Conservation (phyloP, 2,329 filamentous ascomycete genomes). For the Aspergillus sp. region DNA sequence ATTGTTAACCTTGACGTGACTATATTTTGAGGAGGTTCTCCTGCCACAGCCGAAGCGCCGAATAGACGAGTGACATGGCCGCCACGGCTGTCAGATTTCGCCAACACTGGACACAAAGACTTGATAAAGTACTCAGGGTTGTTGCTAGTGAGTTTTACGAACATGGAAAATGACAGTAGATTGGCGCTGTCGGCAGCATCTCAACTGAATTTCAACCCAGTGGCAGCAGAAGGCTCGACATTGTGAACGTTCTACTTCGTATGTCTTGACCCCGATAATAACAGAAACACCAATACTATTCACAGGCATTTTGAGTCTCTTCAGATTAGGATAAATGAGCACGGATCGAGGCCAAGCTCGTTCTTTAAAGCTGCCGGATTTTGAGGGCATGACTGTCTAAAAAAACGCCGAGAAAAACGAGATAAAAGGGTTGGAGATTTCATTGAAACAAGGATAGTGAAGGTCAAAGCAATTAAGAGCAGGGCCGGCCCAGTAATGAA, state of each 20-base stretch:
- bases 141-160: neutral
- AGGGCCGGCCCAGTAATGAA: neutral
- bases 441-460: neutral
- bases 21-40: neutral
- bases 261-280: too few relatives aligned
- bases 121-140: neutral
- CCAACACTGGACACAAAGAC: neutral
- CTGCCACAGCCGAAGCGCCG: slow-evolving; percentile 6
- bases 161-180: neutral
- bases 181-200: neutral
- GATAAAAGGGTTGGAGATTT: neutral
- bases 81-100: neutral
- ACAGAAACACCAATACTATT: neutral
- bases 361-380: neutral
- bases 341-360: neutral
- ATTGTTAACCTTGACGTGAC: neutral
- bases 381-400: neutral
- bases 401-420: neutral
- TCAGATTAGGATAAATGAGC: neutral
- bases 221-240: neutral
- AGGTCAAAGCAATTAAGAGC: neutral
- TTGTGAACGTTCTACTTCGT: neutral
- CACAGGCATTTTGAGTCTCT: neutral
- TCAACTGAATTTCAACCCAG: neutral
- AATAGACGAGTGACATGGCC: neutral